Conservation (phyloP, 2,329 filamentous ascomycete species). For the Alternaria metachromatica region DNA sequence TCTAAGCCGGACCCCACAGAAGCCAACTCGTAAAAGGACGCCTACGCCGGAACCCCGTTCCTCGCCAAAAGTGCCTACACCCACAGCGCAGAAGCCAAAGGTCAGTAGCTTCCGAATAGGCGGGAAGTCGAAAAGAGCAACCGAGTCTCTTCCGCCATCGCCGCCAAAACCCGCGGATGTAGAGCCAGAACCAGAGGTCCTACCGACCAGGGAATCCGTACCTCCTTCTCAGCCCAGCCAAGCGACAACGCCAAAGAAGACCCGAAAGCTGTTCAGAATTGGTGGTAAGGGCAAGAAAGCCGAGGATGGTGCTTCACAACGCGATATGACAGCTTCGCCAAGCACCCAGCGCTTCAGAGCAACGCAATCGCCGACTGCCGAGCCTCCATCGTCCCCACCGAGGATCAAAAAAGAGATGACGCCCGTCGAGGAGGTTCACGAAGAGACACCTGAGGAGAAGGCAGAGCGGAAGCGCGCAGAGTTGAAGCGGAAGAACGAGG, state of each 20-base stretch:
- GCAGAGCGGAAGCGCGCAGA: conserved; percentile 63
- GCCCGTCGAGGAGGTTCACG: conserved; percentile 23
- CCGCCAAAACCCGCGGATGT: background rate
- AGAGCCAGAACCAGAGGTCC: background rate
- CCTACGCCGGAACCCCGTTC: conserved; percentile 9
- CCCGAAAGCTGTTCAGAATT: conserved; percentile 37
- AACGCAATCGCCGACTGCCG: conserved; percentile 13
- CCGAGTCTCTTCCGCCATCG: background rate
- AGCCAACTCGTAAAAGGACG: background rate
- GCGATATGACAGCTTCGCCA: background rate
- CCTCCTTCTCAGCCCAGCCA: conserved; percentile 7
- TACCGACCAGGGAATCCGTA: background rate
- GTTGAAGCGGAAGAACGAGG: conserved; percentile 63
- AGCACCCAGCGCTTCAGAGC: conserved; percentile 6
- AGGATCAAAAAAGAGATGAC: conserved; percentile 11
- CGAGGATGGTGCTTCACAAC: conserved; percentile 10
- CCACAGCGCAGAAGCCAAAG: conserved; percentile 20
- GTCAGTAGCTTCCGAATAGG: conserved; percentile 39
- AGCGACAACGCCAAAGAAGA: conserved; percentile 18
- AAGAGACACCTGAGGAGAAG: conserved; percentile 57
- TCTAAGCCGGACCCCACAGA: background rate
- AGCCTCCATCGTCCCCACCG: conserved; percentile 16
- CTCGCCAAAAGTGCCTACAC: conserved; percentile 1
- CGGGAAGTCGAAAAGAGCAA: conserved; percentile 25
- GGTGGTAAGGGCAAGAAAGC: conserved; percentile 36